A percentile compares a stretch with the other conserved stretches of the same genome.
These are phyloP conservation scores for Alternaria gaisen DNA, from an alignment of 2,329 filamentous ascomycete species.

Conservation along the genomic window DNA sequence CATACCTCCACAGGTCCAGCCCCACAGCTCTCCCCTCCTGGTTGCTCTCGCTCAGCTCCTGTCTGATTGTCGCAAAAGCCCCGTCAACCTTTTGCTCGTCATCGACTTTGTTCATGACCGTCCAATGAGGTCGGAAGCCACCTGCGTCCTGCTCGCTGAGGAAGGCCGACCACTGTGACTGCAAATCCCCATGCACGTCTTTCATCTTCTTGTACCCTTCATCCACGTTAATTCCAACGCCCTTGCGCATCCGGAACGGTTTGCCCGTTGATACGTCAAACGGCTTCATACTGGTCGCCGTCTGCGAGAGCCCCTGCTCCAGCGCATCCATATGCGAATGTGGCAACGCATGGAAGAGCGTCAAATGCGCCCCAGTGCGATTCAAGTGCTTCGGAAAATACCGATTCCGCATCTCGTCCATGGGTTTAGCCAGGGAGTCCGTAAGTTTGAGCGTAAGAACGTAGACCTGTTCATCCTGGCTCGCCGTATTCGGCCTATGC, in stretches of 20 bases:
- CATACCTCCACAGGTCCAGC: conserved; percentile 55
- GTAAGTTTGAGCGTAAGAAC: conserved; percentile 55
- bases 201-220: conserved; percentile 45
- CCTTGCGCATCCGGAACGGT: conserved; percentile 54
- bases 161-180: conserved; percentile 48
- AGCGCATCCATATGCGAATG: conserved; percentile 50
- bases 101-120: conserved; percentile 59
- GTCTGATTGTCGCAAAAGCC: conserved; percentile 49
- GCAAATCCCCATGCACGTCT: conserved; percentile 48
- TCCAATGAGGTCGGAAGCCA: conserved; percentile 55
- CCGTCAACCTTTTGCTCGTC: conserved; percentile 50
- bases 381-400: conserved; percentile 57
- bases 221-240: conserved; percentile 51
- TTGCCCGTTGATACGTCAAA: conserved; percentile 52
- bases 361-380: conserved; percentile 55
- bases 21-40: conserved; percentile 50
- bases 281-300: conserved; percentile 40
- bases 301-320: conserved; percentile 42
- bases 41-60: conserved; percentile 41
- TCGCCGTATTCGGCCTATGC: conserved; percentile 44
- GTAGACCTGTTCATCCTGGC: conserved; percentile 50
- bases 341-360: conserved; percentile 58
- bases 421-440: conserved; percentile 47
- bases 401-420: conserved; percentile 51
- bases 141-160: conserved; percentile 56